A percentile compares a stretch with the other conserved stretches of the same genome.
Conservation (phyloP, 2,329 filamentous ascomycete genomes). For the Aureobasidium lini region DNA sequence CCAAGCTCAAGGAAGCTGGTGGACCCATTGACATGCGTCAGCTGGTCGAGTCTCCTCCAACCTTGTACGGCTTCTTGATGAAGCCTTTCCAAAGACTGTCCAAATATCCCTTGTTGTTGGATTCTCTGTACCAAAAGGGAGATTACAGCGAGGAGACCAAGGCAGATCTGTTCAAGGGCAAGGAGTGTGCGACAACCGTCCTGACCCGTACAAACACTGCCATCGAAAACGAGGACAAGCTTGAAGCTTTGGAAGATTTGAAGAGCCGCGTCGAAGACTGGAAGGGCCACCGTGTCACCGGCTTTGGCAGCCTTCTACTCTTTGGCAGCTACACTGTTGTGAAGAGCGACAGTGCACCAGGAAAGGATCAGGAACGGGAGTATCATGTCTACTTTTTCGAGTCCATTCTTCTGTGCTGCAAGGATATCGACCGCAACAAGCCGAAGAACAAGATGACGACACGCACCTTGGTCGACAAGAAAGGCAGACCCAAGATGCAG, state of each 20-base stretch:
- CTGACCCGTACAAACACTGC: constrained; percentile 82
- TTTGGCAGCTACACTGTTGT: constrained; percentile 88
- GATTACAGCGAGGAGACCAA: constrained; percentile 62
- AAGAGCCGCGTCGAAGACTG: constrained; percentile 84
- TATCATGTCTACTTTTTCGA: constrained; percentile 98
- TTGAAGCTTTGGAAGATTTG: constrained; percentile 77
- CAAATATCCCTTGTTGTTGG: constrained; percentile 86
- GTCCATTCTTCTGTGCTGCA: constrained; percentile 91
- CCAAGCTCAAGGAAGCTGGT: constrained; percentile 70
- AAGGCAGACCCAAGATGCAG: constrained; percentile 70
- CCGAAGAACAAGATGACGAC: constrained; percentile 65
- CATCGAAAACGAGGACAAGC: constrained; percentile 77
- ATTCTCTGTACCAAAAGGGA: constrained; percentile 79
- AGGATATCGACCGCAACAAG: constrained; percentile 84
- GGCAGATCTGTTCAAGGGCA: constrained; percentile 66
- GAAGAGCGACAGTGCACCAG: constrained; percentile 54
- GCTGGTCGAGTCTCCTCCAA: constrained; percentile 81
- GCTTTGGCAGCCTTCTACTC: constrained; percentile 82
- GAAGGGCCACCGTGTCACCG: constrained; percentile 85
- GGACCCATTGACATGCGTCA: constrained; percentile 51
- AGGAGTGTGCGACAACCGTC: constrained; percentile 73
- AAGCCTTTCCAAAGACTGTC: constrained; percentile 95
- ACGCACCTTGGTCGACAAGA: constrained; percentile 61
- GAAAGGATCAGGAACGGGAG: constrained; percentile 88
- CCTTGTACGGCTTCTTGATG: constrained; percentile 82